Evolutionary conservation across 495 filamentous ascomycete species (phyloP).

Genomic region (Penicillium macrosclerotiorum): DNA sequence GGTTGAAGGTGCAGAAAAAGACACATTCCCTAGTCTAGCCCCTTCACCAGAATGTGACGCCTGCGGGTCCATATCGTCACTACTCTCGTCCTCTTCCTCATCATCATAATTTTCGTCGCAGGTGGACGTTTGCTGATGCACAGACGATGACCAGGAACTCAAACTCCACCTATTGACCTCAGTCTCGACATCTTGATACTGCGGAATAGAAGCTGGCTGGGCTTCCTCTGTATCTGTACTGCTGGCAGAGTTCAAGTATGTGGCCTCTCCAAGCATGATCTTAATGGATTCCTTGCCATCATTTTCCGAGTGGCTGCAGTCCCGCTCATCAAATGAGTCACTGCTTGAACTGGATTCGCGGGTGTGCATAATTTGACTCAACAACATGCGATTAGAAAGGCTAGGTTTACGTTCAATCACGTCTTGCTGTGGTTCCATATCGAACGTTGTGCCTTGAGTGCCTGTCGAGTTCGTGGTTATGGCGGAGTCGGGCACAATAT

Average conservation of each 20-base stretch:
- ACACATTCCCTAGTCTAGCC: constrained; percentile 27
- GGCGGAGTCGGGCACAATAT: constrained; percentile 39
- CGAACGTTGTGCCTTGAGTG: constrained; percentile 65
- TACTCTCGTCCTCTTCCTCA: too few species aligned
- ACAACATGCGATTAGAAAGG: constrained; percentile 43
- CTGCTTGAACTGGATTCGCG: constrained; percentile 46
- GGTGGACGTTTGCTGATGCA: constrained; percentile 40
- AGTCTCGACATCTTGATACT: constrained; percentile 17
- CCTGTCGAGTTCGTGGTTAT: constrained; percentile 47
- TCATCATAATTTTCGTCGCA: constrained; percentile 37
- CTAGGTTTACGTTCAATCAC: constrained; percentile 35
- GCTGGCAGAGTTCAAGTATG: constrained; percentile 35
- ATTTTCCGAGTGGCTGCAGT: constrained; percentile 50
- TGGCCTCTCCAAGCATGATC: constrained; percentile 54
- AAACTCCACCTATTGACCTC: constrained; percentile 47
- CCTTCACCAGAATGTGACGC: constrained; percentile 18
- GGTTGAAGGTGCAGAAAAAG: constrained; percentile 34
- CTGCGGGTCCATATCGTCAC: constrained; percentile 26
- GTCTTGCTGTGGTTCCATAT: constrained; percentile 67
- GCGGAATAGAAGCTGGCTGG: constrained; percentile 18
- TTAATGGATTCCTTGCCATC: constrained; percentile 60
- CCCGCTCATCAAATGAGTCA: constrained; percentile 49
- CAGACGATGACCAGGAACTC: constrained; percentile 53
- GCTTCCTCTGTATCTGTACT: constrained; percentile 32
- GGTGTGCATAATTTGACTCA: constrained; percentile 53